Percentiles rank a stretch among this genome's conserved stretches.
phyloP scores from a whole-genome alignment of 2,329 filamentous ascomycete species.

The Aschersonia sp. region DNA sequence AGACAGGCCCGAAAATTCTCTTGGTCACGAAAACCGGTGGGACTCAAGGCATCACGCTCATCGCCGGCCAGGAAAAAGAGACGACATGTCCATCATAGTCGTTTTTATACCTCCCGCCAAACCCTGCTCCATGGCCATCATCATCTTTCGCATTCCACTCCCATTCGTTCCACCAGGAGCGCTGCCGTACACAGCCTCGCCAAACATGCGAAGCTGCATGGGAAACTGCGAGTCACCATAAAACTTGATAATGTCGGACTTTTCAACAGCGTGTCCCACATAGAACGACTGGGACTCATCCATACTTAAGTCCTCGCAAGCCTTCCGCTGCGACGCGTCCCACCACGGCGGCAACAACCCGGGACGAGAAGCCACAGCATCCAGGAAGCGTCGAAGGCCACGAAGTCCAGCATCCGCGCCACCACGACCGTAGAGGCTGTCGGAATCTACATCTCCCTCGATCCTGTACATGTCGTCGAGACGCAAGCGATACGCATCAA shows the following conservation, averaged over 20 bases:
- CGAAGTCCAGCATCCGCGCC: slow-evolving; percentile 8
- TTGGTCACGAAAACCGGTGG: too few relatives aligned
- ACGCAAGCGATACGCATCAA: slow-evolving; percentile 34
- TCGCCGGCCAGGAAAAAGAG: neutral
- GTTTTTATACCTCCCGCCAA: neutral
- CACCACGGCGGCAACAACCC: slow-evolving; percentile 30
- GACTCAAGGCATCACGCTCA: too few relatives aligned
- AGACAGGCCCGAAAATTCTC: too few relatives aligned
- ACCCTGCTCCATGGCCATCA: slow-evolving; percentile 9
- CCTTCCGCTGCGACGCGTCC: slow-evolving; percentile 19
- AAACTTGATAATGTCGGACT: slow-evolving; percentile 22
- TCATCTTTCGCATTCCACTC: slow-evolving; percentile 8
- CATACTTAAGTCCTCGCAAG: slow-evolving; percentile 22
- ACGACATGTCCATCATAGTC: neutral
- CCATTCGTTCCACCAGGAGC: slow-evolving; percentile 15
- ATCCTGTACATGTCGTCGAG: slow-evolving; percentile 20
- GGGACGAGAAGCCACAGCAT: slow-evolving; percentile 8
- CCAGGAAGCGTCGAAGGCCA: slow-evolving; percentile 24
- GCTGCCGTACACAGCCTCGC: slow-evolving; percentile 21
- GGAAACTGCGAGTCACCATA: slow-evolving; percentile 29
- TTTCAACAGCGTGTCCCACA: slow-evolving; percentile 10
- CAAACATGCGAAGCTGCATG: slow-evolving; percentile 35
- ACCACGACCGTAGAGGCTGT: slow-evolving; percentile 13
- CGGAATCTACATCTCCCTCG: slow-evolving; percentile 11
- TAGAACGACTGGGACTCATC: slow-evolving; percentile 12